These are phyloP conservation scores for Petunia axillaris DNA, from an alignment of 257 asterid species.

Conservation along the genomic window DNA sequence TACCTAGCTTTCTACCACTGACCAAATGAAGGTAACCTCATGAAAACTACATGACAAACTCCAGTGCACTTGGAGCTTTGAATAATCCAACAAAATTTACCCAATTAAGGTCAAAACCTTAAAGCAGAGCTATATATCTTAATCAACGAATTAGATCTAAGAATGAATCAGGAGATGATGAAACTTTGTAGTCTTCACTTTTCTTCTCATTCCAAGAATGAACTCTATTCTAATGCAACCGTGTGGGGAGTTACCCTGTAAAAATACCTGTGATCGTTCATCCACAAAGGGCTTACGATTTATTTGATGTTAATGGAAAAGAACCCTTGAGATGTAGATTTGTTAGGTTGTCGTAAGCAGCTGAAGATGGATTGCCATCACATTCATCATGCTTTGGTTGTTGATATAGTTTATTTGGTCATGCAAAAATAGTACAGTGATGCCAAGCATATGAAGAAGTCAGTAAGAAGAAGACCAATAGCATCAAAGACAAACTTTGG, in stretches of 20 bases:
- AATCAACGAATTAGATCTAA: neutral
- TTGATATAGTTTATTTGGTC: neutral
- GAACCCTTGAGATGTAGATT: neutral
- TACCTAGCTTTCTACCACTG: neutral
- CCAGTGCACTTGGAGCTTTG: neutral
- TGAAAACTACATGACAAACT: neutral
- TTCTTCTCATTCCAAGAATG: neutral
- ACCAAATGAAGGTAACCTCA: neutral
- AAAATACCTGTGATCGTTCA: too few species aligned
- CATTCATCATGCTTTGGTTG: neutral
- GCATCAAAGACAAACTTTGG: slow-evolving; percentile 95
- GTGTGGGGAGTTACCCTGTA: neutral
- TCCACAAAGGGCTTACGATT: neutral
- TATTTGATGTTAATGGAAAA: neutral
- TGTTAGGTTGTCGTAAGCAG: neutral
- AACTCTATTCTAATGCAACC: neutral
- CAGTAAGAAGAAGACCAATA: slow-evolving; percentile 74
- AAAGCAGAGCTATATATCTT: neutral
- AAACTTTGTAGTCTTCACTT: neutral
- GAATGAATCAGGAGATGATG: neutral
- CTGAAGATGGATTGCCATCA: neutral
- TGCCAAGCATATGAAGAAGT: slow-evolving; percentile 65
- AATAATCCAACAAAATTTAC: slow-evolving; percentile 16
- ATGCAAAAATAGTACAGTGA: slow-evolving; percentile 60
- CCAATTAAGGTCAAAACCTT: neutral